Conservation (phyloP, 768 basidiomycete genomes). For the Pisolithus orientalis region DNA sequence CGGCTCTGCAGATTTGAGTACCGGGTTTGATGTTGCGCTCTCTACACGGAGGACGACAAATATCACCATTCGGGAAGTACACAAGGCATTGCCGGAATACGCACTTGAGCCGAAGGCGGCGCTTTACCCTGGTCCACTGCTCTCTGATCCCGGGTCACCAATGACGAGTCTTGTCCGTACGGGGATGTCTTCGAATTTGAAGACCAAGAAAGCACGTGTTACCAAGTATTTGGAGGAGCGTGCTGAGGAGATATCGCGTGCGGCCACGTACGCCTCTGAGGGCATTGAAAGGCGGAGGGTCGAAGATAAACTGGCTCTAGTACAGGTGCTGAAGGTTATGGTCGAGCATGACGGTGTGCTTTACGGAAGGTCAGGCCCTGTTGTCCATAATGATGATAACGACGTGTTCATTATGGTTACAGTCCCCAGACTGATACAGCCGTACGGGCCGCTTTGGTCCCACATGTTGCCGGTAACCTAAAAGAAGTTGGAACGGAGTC, state of each 20-base stretch:
- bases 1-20: conserved; percentile 53
- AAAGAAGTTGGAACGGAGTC: conserved; percentile 18
- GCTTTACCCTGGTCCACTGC: conserved; percentile 82
- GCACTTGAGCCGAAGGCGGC: conserved; percentile 47
- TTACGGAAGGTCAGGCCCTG: conserved; percentile 67
- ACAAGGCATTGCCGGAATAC: conserved; percentile 64
- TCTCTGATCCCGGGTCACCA: conserved; percentile 65
- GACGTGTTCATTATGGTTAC: conserved; percentile 17
- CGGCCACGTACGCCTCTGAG: conserved; percentile 61
- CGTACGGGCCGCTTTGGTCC: conserved; percentile 67
- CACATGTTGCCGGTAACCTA: conserved; percentile 36
- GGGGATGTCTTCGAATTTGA: conserved; percentile 50
- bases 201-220: conserved; percentile 80
- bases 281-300: conserved; percentile 49
- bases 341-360: conserved; percentile 87
- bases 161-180: conserved; percentile 65
- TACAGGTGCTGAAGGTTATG: conserved; percentile 71
- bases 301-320: conserved; percentile 72
- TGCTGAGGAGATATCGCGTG: conserved; percentile 70
- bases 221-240: conserved; percentile 72
- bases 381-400: neutral
- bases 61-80: conserved; percentile 60
- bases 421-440: conserved; percentile 65
- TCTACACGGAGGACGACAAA: conserved; percentile 65
- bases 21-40: conserved; percentile 74